phyloP scores from a whole-genome alignment of 352 stramenopile genomes.

The Pseudoperonospora humuli region DNA sequence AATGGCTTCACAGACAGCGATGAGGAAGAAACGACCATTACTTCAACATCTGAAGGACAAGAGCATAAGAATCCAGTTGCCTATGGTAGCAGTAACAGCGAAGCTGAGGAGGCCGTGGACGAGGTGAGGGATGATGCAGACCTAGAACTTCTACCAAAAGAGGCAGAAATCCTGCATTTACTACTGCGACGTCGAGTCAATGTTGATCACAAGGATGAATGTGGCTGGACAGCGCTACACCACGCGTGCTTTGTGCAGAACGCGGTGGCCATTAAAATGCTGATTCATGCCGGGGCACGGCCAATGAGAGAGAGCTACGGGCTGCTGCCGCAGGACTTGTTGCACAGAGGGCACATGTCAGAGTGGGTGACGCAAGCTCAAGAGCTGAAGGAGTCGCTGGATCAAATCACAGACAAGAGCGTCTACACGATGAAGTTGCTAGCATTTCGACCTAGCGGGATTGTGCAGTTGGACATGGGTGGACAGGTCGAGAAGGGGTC shows the following conservation, averaged over 20 bases:
- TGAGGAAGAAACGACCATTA: constrained; percentile 13
- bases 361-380: constrained; percentile 63
- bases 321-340: constrained; percentile 69
- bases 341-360: constrained; percentile 57
- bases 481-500: constrained; percentile 79
- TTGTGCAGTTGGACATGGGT: constrained; percentile 78
- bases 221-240: constrained; percentile 77
- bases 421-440: constrained; percentile 66
- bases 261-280: constrained; percentile 58
- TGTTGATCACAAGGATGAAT: constrained; percentile 75
- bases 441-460: constrained; percentile 72
- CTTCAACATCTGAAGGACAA: not conserved
- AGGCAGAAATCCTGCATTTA: constrained; percentile 69
- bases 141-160: constrained; percentile 52
- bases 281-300: constrained; percentile 59
- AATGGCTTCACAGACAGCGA: constrained; percentile 21
- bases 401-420: constrained; percentile 55
- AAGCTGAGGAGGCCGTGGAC: constrained; percentile 23
- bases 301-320: constrained; percentile 67
- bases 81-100: constrained; percentile 7
- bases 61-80: constrained; percentile 5
- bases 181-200: constrained; percentile 67
- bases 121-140: constrained; percentile 43
- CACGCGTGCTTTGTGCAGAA: constrained; percentile 77
- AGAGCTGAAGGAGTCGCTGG: constrained; percentile 65